Percentiles rank a stretch among this genome's conserved stretches.
These are phyloP conservation scores for Leccinum longicurvipes DNA, from an alignment of 768 basidiomycete genomes.

Conservation along the genomic window DNA sequence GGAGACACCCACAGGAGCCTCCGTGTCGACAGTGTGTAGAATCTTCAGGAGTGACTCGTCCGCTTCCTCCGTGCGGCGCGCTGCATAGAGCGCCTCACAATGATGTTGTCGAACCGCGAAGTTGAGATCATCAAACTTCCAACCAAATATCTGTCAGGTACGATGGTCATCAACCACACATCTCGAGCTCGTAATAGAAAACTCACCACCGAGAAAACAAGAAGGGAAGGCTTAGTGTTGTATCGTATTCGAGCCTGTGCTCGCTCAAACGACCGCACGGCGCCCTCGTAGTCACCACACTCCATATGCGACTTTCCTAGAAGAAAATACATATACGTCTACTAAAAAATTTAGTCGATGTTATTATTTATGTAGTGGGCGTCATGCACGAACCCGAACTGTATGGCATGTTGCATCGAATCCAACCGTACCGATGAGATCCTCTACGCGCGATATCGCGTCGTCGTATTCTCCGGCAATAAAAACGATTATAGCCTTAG, in stretches of 20 bases:
- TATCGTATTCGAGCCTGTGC: not conserved
- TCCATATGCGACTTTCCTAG: not conserved
- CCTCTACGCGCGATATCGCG: conserved; percentile 2
- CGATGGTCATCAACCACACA: not conserved
- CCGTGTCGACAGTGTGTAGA: not conserved
- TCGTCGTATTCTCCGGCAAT: not conserved
- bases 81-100: not conserved
- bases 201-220: not conserved
- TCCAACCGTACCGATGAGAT: not conserved
- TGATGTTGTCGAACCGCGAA: not conserved
- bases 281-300: not conserved
- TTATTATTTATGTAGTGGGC: not conserved
- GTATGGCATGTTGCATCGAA: not conserved
- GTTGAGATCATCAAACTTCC: not conserved
- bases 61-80: not conserved
- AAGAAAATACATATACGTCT: not conserved
- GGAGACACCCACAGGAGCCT: not conserved
- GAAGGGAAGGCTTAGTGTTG: not conserved
- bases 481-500: conserved; percentile 1
- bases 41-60: not conserved
- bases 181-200: not conserved
- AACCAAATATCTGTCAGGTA: not conserved
- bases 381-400: not conserved
- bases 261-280: not conserved
- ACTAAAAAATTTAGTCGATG: not conserved